Evolutionary conservation across 2,329 filamentous ascomycete species (phyloP), one percentile per base, ranked within the genome.

Genomic region (Incumbomyces delicatus): DNA sequence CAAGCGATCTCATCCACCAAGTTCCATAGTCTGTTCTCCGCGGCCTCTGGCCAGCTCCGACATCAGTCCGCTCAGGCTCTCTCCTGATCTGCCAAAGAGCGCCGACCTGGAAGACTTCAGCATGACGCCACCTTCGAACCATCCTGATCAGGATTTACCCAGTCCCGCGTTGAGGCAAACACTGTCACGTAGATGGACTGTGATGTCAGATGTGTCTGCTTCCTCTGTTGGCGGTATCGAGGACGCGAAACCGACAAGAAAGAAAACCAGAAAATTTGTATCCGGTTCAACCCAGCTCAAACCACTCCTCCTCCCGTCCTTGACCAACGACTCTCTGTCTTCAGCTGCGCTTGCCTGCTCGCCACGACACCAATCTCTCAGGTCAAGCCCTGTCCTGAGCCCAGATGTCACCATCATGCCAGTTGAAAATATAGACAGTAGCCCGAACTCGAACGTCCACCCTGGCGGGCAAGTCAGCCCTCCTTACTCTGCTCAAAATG

Each of bases 211-310:
- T 41, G 34, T 48, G 47, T 20, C 43, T 40, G 12, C 42, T 32
- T 44, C 35, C 39, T 7, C 22, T 44, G 41, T 17, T 46, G 53
- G 32, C 11, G 42, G n/a, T 6, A 14, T 30, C 18, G 42, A 38
- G 3, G 42, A 45, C 10, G 7, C 6, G 13, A 45, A 31, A 17
- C 32, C 34, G 4, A 51, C 55, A n/a, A 56, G 57, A 30, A 55
- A 59, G 39, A 60, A 58, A 42, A 60, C 62, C 56, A 57, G 63
- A 33, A 59, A 59, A 27, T 65, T 64, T 41, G 58, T 63, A 14
- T 60, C 62, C 10, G 62, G 63, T 2, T 63, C 61, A 6, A 61
- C 57, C 30, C 56, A 61, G 14, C 48, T 65, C 38, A 65, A 64
- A 36, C 62, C 63, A 17, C 51, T 65, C 4, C 56, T 65, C 22